Evolutionary conservation across 257 asterid genomes (phyloP).

Genomic region (Nicotiana undulata): DNA sequence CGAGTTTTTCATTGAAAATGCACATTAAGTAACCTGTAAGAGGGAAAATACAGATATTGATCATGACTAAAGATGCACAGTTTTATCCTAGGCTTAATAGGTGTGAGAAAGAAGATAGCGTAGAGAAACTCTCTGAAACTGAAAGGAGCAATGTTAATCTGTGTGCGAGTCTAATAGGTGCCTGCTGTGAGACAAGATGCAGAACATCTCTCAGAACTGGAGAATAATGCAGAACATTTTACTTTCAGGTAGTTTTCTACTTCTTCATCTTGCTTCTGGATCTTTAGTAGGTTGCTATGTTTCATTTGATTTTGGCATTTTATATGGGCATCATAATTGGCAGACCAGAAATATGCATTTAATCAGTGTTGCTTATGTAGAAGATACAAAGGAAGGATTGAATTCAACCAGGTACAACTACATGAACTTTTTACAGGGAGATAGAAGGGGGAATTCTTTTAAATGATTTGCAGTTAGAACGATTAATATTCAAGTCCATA

Average conservation of each 20-base stretch:
- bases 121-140: not conserved
- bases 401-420: not conserved
- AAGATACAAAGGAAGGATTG: not conserved
- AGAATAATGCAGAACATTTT: not conserved
- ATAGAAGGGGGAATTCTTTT: not conserved
- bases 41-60: constrained; percentile 5
- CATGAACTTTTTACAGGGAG: not conserved
- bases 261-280: not conserved
- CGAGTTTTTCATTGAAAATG: constrained; percentile 74
- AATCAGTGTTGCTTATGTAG: not conserved
- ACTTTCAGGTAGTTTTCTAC: not conserved
- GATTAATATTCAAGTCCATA: not conserved
- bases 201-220: not conserved
- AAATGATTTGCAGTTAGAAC: not conserved
- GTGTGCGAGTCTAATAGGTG: not conserved
- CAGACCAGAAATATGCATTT: not conserved
- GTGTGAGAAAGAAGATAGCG: not conserved
- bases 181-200: not conserved
- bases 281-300: not conserved
- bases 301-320: not conserved
- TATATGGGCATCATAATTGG: not conserved
- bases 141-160: not conserved
- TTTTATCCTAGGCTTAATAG: not conserved
- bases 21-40: constrained; percentile 93
- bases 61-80: not conserved